Percentiles rank a stretch among this genome's conserved stretches.
Conservation (phyloP, 176 grass and related monocot genomes). For the Triticum monococcum region DNA sequence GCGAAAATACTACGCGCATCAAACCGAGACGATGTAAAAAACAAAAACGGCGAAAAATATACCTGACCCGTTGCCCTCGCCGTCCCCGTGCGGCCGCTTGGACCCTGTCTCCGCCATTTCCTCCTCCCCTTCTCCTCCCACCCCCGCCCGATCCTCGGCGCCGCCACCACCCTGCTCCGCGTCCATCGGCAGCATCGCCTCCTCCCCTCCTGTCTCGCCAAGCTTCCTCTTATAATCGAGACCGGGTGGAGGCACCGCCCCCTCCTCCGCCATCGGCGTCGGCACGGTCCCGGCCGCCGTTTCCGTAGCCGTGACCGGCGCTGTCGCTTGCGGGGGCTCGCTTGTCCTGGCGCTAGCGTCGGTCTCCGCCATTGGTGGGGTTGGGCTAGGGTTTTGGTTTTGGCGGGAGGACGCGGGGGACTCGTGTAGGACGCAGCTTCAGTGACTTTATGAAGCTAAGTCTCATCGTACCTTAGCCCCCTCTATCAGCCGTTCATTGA, state of each 20-base stretch:
- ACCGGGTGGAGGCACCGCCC: not conserved
- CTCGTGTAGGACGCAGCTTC: too few relatives aligned
- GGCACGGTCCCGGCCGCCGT: not conserved
- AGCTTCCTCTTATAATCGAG: not conserved
- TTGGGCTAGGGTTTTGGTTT: not conserved
- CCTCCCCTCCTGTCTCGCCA: not conserved
- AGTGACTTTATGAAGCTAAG: too few relatives aligned
- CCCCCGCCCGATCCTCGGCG: not conserved
- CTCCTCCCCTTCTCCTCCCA: not conserved
- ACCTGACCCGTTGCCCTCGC: not conserved
- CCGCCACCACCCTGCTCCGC: not conserved
- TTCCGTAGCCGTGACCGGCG: not conserved
- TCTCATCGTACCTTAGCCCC: too few relatives aligned
- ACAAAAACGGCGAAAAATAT: not conserved
- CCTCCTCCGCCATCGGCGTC: not conserved
- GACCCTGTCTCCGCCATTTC: not conserved
- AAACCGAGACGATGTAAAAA: too few relatives aligned
- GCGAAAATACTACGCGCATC: not conserved
- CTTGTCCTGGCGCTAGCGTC: not conserved
- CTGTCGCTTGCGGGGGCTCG: not conserved
- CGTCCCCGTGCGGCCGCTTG: not conserved
- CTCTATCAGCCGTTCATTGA: too few relatives aligned
- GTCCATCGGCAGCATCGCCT: not conserved
- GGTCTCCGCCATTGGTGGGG: not conserved
- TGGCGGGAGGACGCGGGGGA: not conserved